Percentiles rank a stretch among this genome's conserved stretches.
These are phyloP conservation scores for Neonectria hederae DNA, from an alignment of 2,329 filamentous ascomycete genomes.

Conservation along the genomic window DNA sequence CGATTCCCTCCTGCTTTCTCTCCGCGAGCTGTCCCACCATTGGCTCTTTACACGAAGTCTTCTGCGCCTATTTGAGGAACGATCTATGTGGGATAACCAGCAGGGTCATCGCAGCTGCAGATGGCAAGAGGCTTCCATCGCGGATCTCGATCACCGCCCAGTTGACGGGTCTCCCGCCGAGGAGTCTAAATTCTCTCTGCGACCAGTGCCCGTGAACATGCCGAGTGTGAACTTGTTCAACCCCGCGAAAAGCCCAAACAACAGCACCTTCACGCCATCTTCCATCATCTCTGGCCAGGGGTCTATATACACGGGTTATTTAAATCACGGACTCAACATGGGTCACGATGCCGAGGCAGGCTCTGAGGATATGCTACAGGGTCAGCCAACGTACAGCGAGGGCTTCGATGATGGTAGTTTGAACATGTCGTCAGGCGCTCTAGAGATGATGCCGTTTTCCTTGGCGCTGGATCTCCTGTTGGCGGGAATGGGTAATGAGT, in stretches of 20 bases:
- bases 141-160: conserved; percentile 7
- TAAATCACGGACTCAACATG: conserved; percentile 25
- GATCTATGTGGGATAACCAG: conserved; percentile 30
- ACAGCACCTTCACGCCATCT: conserved; percentile 20
- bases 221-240: conserved; percentile 11
- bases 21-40: conserved; percentile 41
- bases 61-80: conserved; percentile 43
- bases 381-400: conserved; percentile 25
- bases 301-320: conserved; percentile 14
- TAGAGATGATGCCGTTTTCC: conserved; percentile 41
- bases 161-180: conserved; percentile 3
- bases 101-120: conserved; percentile 4
- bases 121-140: conserved; percentile 9
- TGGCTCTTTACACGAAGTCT: conserved; percentile 48
- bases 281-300: conserved; percentile 18
- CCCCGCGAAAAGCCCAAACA: conserved; percentile 10
- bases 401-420: conserved; percentile 27
- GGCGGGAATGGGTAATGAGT: conserved; percentile 43
- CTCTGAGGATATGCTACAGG: conserved; percentile 22
- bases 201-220: conserved; percentile 24
- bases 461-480: conserved; percentile 45
- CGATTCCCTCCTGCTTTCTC: conserved; percentile 42
- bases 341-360: conserved; percentile 18
- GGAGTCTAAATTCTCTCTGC: conserved; percentile 31
- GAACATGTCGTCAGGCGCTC: conserved; percentile 20